These are phyloP conservation scores for Sphagnurus paluster DNA, from an alignment of 1,284 basidiomycete species.

Conservation along the genomic window DNA sequence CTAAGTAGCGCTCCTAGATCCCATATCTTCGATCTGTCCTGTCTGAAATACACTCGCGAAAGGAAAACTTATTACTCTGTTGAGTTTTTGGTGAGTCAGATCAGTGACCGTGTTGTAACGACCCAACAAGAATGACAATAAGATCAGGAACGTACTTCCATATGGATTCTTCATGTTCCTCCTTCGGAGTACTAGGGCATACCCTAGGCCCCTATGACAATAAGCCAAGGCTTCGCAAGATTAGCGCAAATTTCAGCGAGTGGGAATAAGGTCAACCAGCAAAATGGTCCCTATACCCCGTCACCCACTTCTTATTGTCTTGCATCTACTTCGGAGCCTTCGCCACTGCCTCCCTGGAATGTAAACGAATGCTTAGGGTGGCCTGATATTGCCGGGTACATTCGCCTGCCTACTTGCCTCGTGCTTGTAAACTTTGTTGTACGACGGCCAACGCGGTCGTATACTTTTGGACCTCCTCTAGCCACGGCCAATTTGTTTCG, in stretches of 20 bases:
- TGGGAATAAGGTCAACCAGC: conserved; percentile 26
- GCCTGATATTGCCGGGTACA: conserved; percentile 26
- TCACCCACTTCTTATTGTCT: conserved; percentile 36
- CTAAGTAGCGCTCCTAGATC: too few species aligned
- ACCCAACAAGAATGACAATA: conserved; percentile 33
- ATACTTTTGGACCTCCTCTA: conserved; percentile 20
- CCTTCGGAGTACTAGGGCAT: conserved; percentile 11
- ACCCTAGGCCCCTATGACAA: conserved; percentile 27
- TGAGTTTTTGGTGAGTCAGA: conserved; percentile 15
- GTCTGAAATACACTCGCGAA: not conserved
- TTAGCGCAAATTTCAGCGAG: conserved; percentile 26
- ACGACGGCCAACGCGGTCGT: conserved; percentile 18
- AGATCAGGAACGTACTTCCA: conserved; percentile 35
- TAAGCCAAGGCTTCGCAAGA: conserved; percentile 29
- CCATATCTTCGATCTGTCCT: too few species aligned
- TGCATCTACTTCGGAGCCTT: conserved; percentile 25
- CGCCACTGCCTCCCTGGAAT: conserved; percentile 29
- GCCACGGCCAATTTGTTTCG: conserved; percentile 24
- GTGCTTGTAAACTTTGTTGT: conserved; percentile 32
- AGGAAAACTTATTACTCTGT: conserved; percentile 19
- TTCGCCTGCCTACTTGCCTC: conserved; percentile 28
- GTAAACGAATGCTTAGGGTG: conserved; percentile 19
- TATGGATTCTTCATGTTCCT: conserved; percentile 25
- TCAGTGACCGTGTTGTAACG: conserved; percentile 4
- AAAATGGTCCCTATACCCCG: conserved; percentile 19